phyloP scores from a whole-genome alignment of 805 yeast genomes.

The Blastobotrys americana region DNA sequence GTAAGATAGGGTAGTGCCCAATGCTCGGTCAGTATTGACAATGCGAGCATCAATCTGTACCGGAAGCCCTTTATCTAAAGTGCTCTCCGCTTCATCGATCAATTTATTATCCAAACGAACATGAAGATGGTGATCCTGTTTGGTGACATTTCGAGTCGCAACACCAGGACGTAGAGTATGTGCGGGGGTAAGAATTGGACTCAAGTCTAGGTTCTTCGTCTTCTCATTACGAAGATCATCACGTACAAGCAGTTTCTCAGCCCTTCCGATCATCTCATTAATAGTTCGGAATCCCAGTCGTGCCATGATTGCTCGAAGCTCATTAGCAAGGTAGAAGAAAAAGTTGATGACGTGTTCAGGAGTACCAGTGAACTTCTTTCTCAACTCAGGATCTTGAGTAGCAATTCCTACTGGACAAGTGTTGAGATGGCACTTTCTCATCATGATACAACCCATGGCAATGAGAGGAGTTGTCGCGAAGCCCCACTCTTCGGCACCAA shows the following conservation, averaged over 20 bases:
- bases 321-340: constrained; percentile 91
- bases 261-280: constrained; percentile 97
- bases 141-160: constrained; percentile 83
- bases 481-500: constrained; percentile 99
- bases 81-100: constrained; percentile 90
- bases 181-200: constrained; percentile 95
- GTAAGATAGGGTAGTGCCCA: constrained; percentile 92
- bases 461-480: constrained; percentile 95
- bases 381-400: constrained; percentile 90
- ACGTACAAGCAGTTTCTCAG: constrained; percentile 80
- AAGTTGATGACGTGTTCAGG: constrained; percentile 98
- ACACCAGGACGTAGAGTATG: constrained; percentile 95
- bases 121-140: constrained; percentile 90
- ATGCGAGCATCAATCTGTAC: constrained; percentile 90
- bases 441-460: constrained; percentile 95
- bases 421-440: constrained; percentile 89
- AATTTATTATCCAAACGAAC: constrained; percentile 91
- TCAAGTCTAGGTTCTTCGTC: constrained; percentile 82
- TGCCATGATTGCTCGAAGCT: constrained; percentile 89
- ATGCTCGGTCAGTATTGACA: constrained; percentile 91
- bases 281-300: constrained; percentile 89
- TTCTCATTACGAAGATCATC: constrained; percentile 82
- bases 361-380: constrained; percentile 89
- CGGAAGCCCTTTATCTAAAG: constrained; percentile 94
- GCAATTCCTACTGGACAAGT: constrained; percentile 99